Evolutionary conservation across 768 basidiomycete species (phyloP).

Genomic region (Cystofilobasidium capitatum): DNA sequence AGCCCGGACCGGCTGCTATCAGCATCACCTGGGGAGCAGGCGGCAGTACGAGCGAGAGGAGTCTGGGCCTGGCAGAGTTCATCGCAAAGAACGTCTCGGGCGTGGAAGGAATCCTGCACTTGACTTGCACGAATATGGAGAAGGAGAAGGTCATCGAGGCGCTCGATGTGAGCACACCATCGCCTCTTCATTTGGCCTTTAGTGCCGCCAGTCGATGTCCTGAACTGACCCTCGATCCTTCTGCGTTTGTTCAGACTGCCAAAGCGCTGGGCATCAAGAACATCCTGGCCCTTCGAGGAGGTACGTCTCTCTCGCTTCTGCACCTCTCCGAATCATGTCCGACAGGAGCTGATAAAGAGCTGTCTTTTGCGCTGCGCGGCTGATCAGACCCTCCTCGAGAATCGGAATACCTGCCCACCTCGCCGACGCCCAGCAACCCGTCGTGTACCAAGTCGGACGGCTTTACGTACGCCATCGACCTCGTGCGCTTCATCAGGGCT

Average conservation of each 20-base stretch:
- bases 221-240: background rate
- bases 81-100: constrained; percentile 34
- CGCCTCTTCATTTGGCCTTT: background rate
- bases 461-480: constrained; percentile 69
- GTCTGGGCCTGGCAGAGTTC: constrained; percentile 63
- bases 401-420: constrained; percentile 84
- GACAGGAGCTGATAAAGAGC: background rate
- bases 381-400: constrained; percentile 77
- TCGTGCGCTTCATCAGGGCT: constrained; percentile 80
- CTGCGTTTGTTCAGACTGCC: constrained; percentile 47
- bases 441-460: background rate
- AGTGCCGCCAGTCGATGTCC: background rate
- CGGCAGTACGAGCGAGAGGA: constrained; percentile 77
- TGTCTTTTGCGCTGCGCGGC: background rate
- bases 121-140: constrained; percentile 22
- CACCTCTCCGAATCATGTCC: background rate
- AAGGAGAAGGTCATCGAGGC: constrained; percentile 33
- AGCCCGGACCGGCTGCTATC: constrained; percentile 61
- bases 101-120: constrained; percentile 8
- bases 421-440: constrained; percentile 44
- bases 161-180: constrained; percentile 32
- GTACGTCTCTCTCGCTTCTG: constrained; percentile 42
- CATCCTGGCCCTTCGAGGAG: constrained; percentile 84
- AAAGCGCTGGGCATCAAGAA: constrained; percentile 75
- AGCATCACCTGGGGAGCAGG: constrained; percentile 98